Percentiles rank a stretch among this genome's conserved stretches.
These are phyloP conservation scores for Fragaria vesca DNA, from an alignment of 306 rosid species.

Conservation along the genomic window DNA sequence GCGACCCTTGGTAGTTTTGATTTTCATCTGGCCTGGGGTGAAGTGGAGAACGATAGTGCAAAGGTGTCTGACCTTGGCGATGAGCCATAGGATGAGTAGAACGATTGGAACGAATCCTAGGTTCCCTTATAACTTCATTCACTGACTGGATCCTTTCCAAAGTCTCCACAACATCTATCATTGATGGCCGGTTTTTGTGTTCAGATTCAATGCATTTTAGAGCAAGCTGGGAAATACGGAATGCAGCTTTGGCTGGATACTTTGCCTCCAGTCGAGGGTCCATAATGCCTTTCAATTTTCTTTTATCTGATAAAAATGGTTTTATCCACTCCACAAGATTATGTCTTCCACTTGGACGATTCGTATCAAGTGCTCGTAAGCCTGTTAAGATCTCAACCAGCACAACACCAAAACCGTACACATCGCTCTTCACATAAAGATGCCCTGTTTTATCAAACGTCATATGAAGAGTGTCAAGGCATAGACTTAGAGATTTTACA, in stretches of 20 bases:
- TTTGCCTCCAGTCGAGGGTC: conserved; percentile 63
- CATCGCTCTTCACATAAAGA: conserved; percentile 87
- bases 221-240: conserved; percentile 68
- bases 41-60: conserved; percentile 62
- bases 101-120: conserved; percentile 34
- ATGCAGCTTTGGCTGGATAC: conserved; percentile 82
- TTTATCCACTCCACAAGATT: conserved; percentile 76
- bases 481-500: not conserved
- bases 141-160: conserved; percentile 61
- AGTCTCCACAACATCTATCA: conserved; percentile 73
- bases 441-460: conserved; percentile 52
- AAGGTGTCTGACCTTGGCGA: conserved; percentile 39
- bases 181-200: conserved; percentile 78
- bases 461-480: conserved; percentile 2
- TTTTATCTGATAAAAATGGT: conserved; percentile 64
- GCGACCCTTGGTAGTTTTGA: conserved; percentile 30
- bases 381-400: conserved; percentile 81
- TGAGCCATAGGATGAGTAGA: conserved; percentile 35
- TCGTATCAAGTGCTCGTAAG: conserved; percentile 60
- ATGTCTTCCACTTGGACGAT: conserved; percentile 69
- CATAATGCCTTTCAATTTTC: conserved; percentile 70
- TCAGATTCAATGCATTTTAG: conserved; percentile 72
- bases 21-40: conserved; percentile 31
- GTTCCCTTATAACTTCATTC: conserved; percentile 45
- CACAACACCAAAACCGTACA: conserved; percentile 91